Conservation (phyloP, 441 rosid species). For the Geranium incanum region DNA sequence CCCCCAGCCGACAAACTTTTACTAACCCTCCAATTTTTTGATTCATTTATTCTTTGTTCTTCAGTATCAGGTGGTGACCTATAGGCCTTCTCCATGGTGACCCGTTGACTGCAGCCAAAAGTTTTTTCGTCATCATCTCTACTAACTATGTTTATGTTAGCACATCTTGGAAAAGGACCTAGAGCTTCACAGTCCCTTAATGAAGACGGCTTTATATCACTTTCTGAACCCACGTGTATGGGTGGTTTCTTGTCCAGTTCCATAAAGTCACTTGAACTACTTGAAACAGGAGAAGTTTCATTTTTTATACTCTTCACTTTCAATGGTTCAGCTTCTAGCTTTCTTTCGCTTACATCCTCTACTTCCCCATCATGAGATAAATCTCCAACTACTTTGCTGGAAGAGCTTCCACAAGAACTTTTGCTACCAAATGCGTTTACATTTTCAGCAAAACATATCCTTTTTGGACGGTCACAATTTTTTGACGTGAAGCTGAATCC, state of each 20-base stretch:
- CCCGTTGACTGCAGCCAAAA: slow-evolving; percentile 21
- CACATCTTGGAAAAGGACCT: slow-evolving; percentile 21
- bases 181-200: slow-evolving; percentile 27
- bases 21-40: slow-evolving; percentile 33
- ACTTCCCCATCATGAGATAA: slow-evolving; percentile 12
- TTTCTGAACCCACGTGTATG: slow-evolving; percentile 16
- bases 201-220: slow-evolving; percentile 21
- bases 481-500: slow-evolving; percentile 18
- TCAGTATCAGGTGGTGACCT: slow-evolving; percentile 29
- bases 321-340: slow-evolving; percentile 12
- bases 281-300: slow-evolving; percentile 17
- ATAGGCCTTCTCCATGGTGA: slow-evolving; percentile 25
- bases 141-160: slow-evolving; percentile 24
- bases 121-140: slow-evolving; percentile 30
- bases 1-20: slow-evolving; percentile 32
- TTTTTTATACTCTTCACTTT: slow-evolving; percentile 9
- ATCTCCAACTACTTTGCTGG: slow-evolving; percentile 7
- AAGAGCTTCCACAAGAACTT: slow-evolving; percentile 11
- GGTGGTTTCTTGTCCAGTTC: slow-evolving; percentile 25
- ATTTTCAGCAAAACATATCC: slow-evolving; percentile 12
- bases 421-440: slow-evolving; percentile 3
- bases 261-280: slow-evolving; percentile 21
- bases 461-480: slow-evolving; percentile 12
- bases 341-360: slow-evolving; percentile 10
- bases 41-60: slow-evolving; percentile 35